Evolutionary conservation across 495 filamentous ascomycete genomes (phyloP).

Genomic region (Xylaria curta): DNA sequence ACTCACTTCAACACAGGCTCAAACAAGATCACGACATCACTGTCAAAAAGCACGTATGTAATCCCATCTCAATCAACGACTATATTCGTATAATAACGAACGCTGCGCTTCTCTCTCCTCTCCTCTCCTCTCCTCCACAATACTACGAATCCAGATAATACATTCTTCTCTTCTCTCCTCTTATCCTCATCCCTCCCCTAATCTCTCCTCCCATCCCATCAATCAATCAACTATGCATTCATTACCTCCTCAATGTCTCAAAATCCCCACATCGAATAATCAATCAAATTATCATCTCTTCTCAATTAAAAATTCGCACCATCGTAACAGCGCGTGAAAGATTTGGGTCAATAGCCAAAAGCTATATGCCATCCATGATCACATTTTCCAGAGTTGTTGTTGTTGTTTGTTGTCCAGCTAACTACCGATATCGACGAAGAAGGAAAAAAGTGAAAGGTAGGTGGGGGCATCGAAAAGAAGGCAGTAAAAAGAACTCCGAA

Average conservation of each 20-base stretch:
- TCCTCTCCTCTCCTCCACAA: background rate
- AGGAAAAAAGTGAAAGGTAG: constrained; percentile 4
- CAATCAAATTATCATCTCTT: constrained; percentile 16
- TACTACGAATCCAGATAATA: constrained; percentile 7
- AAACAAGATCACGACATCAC: background rate
- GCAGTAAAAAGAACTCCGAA: constrained; percentile 24
- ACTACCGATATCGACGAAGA: background rate
- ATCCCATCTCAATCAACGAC: background rate
- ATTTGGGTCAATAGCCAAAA: constrained; percentile 23
- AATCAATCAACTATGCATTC: background rate
- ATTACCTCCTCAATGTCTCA: background rate
- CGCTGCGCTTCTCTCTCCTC: background rate
- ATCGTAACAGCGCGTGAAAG: background rate
- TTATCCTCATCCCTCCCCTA: background rate
- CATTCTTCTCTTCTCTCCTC: background rate
- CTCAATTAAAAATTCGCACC: constrained; percentile 7
- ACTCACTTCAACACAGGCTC: background rate
- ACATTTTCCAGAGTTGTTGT: constrained; percentile 23
- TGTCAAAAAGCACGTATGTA: background rate
- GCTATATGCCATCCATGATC: constrained; percentile 20
- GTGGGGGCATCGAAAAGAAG: background rate
- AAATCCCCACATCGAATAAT: background rate
- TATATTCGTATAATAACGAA: background rate
- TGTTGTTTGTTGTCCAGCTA: constrained; percentile 18
- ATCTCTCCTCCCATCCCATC: background rate